These are phyloP conservation scores for Hansenula anomala DNA, from an alignment of 1,139 yeast species.

Conservation along the genomic window DNA sequence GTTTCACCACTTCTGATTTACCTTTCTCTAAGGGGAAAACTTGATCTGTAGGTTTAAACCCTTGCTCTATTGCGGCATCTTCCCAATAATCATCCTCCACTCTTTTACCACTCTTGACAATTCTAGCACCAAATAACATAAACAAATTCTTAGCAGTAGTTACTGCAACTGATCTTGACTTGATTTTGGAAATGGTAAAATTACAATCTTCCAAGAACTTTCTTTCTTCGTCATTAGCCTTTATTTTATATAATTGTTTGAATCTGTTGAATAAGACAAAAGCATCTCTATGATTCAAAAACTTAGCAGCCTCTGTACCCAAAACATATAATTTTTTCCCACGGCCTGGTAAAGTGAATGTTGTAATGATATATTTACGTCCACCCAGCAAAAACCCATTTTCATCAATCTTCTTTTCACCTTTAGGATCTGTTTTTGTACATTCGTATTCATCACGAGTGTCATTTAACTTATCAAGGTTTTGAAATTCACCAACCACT, in stretches of 20 bases:
- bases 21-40: constrained; percentile 26
- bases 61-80: constrained; percentile 53
- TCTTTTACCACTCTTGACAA: constrained; percentile 57
- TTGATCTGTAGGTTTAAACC: constrained; percentile 41
- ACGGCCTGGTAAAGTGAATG: constrained; percentile 50
- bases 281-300: constrained; percentile 61
- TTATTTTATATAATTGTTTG: constrained; percentile 49
- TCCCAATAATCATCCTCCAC: constrained; percentile 82
- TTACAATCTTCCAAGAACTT: constrained; percentile 51
- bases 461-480: constrained; percentile 21
- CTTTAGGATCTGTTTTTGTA: constrained; percentile 41
- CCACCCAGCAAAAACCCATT: constrained; percentile 54
- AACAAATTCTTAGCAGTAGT: constrained; percentile 51
- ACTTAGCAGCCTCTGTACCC: constrained; percentile 67
- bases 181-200: constrained; percentile 52
- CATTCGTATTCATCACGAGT: constrained; percentile 30
- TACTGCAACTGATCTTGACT: constrained; percentile 62
- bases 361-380: constrained; percentile 51
- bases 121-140: constrained; percentile 68
- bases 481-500: constrained; percentile 5
- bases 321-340: constrained; percentile 54
- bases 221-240: constrained; percentile 56
- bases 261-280: constrained; percentile 61
- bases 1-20: neutral
- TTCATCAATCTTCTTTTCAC: constrained; percentile 49